These are phyloP conservation scores for Kickxella alabastrina DNA, from an alignment of 192 early-diverging fungal species.

Conservation along the genomic window DNA sequence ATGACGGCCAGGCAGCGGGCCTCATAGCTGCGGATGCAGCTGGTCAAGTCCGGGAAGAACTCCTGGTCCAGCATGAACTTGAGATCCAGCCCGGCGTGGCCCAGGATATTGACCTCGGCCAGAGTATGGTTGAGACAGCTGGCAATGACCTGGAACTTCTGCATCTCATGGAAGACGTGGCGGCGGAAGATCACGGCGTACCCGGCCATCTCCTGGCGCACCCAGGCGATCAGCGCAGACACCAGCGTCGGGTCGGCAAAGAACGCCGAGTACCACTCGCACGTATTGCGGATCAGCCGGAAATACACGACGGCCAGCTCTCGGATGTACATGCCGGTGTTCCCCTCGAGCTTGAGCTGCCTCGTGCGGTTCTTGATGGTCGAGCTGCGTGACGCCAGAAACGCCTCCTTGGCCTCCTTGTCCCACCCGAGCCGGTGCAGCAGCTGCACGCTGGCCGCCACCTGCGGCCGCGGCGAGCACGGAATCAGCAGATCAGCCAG, in stretches of 20 bases:
- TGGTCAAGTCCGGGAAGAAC: constrained; percentile 70
- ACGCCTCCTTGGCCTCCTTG: constrained; percentile 77
- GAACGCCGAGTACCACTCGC: constrained; percentile 90
- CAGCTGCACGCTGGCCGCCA: constrained; percentile 74
- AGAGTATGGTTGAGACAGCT: constrained; percentile 75
- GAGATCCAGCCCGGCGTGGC: constrained; percentile 81
- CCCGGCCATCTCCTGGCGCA: constrained; percentile 74
- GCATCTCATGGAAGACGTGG: constrained; percentile 80
- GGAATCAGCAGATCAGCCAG: constrained; percentile 75
- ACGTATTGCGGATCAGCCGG: constrained; percentile 87
- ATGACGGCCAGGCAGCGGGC: constrained; percentile 59
- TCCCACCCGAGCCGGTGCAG: constrained; percentile 65
- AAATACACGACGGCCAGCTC: constrained; percentile 87
- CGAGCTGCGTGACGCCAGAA: constrained; percentile 69
- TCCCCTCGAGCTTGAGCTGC: constrained; percentile 86
- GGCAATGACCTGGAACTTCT: constrained; percentile 76
- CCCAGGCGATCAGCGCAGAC: constrained; percentile 93
- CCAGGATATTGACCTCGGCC: constrained; percentile 73
- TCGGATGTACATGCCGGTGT: constrained; percentile 78
- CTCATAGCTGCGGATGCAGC: constrained; percentile 68
- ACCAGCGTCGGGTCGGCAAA: constrained; percentile 88
- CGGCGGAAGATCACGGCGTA: constrained; percentile 84
- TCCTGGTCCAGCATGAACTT: constrained; percentile 78
- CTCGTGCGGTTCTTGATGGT: constrained; percentile 65
- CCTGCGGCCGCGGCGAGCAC: constrained; percentile 73